Percentiles rank a stretch among this genome's conserved stretches.
Conservation (phyloP, 768 basidiomycete genomes). For the Xerocomus potaroensis region DNA sequence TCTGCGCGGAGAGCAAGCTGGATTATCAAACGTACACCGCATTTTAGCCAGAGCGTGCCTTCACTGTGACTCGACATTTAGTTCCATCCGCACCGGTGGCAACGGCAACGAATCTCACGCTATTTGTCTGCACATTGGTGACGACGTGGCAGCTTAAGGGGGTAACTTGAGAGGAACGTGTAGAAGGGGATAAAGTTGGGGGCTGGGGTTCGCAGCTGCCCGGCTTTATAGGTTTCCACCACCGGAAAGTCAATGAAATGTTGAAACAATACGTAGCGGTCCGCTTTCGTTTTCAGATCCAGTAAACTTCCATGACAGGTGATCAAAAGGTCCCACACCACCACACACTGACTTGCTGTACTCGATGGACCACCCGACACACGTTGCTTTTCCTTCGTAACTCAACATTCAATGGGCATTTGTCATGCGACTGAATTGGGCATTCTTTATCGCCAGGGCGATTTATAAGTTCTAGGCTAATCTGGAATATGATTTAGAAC, state of each 20-base stretch:
- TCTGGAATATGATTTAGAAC: slow-evolving; percentile 20
- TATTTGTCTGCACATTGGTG: slow-evolving; percentile 66
- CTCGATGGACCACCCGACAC: slow-evolving; percentile 11
- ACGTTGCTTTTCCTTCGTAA: slow-evolving; percentile 19
- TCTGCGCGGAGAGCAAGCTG: slow-evolving; percentile 3
- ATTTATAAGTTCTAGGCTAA: slow-evolving; percentile 11
- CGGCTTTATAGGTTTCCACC: slow-evolving; percentile 29
- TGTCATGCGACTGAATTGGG: slow-evolving; percentile 29
- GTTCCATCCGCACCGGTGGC: neutral
- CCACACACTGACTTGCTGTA: slow-evolving; percentile 28
- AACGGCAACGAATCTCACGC: slow-evolving; percentile 50
- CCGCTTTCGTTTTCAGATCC: slow-evolving; percentile 27
- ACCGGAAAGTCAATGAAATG: slow-evolving; percentile 23
- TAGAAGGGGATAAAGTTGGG: slow-evolving; percentile 14
- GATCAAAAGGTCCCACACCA: slow-evolving; percentile 27
- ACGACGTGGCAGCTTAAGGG: neutral
- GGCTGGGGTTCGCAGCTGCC: slow-evolving; percentile 1
- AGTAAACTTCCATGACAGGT: slow-evolving; percentile 19
- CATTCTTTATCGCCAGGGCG: slow-evolving; percentile 26
- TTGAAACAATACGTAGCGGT: slow-evolving; percentile 26
- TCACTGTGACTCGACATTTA: slow-evolving; percentile 41
- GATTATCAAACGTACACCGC: slow-evolving; percentile 49
- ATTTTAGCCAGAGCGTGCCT: slow-evolving; percentile 72
- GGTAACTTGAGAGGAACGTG: neutral
- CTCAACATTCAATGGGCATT: slow-evolving; percentile 17